Conservation (phyloP, 176 grass and related monocot species). For the Aegilops bicornis region DNA sequence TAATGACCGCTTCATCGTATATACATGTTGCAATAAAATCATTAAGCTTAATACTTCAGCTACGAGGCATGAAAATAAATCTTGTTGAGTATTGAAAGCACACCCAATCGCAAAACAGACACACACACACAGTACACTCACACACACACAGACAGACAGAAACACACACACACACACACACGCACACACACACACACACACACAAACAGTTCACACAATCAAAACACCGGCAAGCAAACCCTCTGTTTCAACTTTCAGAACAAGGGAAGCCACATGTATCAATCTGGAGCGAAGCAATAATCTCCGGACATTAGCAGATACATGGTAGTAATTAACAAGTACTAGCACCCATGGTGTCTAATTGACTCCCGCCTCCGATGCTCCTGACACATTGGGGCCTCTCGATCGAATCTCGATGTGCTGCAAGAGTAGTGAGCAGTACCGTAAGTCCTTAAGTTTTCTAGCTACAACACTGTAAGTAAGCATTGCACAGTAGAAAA, state of each 20-base stretch:
- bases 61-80: neutral
- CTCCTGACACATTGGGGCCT: conserved; percentile 1
- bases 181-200: no score
- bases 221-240: neutral
- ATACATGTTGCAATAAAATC: no score
- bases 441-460: neutral
- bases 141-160: no score
- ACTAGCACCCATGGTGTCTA: neutral
- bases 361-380: neutral
- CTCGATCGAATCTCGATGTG: conserved; percentile 19
- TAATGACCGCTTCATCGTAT: no score
- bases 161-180: no score
- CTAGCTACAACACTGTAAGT: no score
- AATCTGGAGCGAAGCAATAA: neutral
- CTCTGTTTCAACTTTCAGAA: neutral
- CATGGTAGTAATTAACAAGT: no score
- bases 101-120: no score
- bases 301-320: neutral
- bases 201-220: neutral
- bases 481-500: no score
- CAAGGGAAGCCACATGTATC: neutral
- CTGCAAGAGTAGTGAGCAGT: neutral
- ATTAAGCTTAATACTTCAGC: no score
- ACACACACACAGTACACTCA: no score
- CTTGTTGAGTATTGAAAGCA: neutral